Evolutionary conservation across 2,329 filamentous ascomycete genomes (phyloP), one percentile per base, ranked within the genome.

Genomic region (Fusarium devonianum): DNA sequence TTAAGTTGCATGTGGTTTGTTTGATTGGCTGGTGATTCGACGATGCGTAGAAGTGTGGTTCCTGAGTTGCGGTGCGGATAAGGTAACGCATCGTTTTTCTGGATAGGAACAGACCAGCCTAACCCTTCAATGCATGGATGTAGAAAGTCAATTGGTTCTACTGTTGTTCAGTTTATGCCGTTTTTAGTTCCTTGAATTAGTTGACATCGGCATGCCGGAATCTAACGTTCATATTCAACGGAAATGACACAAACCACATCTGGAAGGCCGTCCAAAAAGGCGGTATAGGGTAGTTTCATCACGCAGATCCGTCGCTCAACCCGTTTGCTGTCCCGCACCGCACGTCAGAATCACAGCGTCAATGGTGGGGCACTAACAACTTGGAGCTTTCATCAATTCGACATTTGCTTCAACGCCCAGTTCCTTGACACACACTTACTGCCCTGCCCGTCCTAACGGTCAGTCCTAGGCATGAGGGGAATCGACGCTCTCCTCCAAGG

Each of bases 401-500:
- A 44, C 36, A 48, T 42, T 47, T 25, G 26, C 19, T 36, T 16
- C 16, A 7, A 36, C 12, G 38, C 23, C 25, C 30, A 32, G 37
- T 5, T 14, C 18, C 13, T 42, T 57, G 30, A 42, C 39, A 17
- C 37, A 14, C 25, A 32, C n/a, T n/a, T n/a, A n/a, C 42, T 35
- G 29, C 25, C 29, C 41, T 45, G 39, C 10, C 39, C 40, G 14
- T 30, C 33, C 37, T 18, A 9, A 39, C 22, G n/a, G 34, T 19
- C 39, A 50, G 49, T 17, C 16, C 9, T 12, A 46, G 53, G 46
- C 39, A 72, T 74, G 72, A 46, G 59, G 48, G 65, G 65, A 33
- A 73, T 74, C 51, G 69, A 74, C 37, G 63, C 53, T 38, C 65
- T 74, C 47, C 61, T 74, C n/a, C 49, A 63, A 12, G 52, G 43